Evolutionary conservation across 1,284 basidiomycete genomes (phyloP).

Genomic region (Fomitopsis palustris): DNA sequence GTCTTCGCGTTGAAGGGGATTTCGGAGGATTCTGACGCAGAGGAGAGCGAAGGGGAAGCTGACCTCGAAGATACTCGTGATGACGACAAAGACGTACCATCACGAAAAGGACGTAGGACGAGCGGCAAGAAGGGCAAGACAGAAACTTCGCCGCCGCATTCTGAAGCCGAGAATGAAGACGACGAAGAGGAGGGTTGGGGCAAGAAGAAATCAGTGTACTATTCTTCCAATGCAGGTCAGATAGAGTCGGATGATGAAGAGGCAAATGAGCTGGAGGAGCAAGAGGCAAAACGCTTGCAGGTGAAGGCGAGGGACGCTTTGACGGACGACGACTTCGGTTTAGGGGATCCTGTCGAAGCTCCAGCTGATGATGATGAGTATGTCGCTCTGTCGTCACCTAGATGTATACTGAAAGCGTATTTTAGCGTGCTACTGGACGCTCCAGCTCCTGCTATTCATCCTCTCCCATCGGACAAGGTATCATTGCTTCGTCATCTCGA

Average conservation of each 20-base stretch:
- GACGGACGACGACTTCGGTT: slow-evolving; percentile 81
- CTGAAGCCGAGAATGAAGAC: slow-evolving; percentile 33
- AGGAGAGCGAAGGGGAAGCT: slow-evolving; percentile 34
- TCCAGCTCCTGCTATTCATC: slow-evolving; percentile 21
- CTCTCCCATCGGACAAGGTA: slow-evolving; percentile 56
- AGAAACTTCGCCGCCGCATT: slow-evolving; percentile 10
- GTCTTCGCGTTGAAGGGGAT: slow-evolving; percentile 66
- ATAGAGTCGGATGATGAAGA: slow-evolving; percentile 85
- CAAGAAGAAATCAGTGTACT: slow-evolving; percentile 72
- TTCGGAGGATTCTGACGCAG: slow-evolving; percentile 40
- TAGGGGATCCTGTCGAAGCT: slow-evolving; percentile 60
- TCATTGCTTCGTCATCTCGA: slow-evolving; percentile 73
- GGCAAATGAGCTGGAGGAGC: slow-evolving; percentile 82
- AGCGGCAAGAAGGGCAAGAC: slow-evolving; percentile 34
- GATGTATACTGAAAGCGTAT: not conserved
- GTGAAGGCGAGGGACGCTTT: slow-evolving; percentile 70
- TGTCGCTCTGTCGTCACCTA: slow-evolving; percentile 19
- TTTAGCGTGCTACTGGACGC: slow-evolving; percentile 36
- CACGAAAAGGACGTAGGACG: slow-evolving; percentile 33
- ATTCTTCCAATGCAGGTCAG: slow-evolving; percentile 79
- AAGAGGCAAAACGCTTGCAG: slow-evolving; percentile 84
- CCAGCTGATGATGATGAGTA: slow-evolving; percentile 40
- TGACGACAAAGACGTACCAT: slow-evolving; percentile 28
- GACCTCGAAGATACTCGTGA: slow-evolving; percentile 42
- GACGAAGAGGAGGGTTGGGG: slow-evolving; percentile 82